Evolutionary conservation across 495 filamentous ascomycete genomes (phyloP).

Genomic region (Xylaria palmicola): DNA sequence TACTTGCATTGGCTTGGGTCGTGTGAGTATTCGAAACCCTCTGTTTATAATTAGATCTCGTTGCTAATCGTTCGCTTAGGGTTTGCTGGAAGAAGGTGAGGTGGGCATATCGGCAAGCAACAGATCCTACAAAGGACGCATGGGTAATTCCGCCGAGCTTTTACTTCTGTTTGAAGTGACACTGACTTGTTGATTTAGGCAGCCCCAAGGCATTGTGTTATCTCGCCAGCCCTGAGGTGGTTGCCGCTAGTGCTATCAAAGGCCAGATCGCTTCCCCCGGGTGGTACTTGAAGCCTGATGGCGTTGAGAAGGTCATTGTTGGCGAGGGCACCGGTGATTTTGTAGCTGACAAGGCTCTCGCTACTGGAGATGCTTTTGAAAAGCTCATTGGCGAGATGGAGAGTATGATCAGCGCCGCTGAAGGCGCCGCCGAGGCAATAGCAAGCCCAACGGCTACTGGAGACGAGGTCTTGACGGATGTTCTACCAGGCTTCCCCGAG

Average conservation of each 20-base stretch:
- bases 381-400: slow-evolving; percentile 68
- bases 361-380: slow-evolving; percentile 65
- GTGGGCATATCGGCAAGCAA: slow-evolving; percentile 82
- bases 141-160: too few relatives aligned
- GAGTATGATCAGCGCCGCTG: too few relatives aligned
- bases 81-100: slow-evolving; percentile 80
- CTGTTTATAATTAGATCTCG: too few relatives aligned
- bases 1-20: slow-evolving; percentile 87
- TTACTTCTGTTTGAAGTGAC: too few relatives aligned
- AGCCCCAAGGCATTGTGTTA: slow-evolving; percentile 44
- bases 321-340: slow-evolving; percentile 69
- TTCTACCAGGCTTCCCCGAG: slow-evolving; percentile 70
- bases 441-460: slow-evolving; percentile 18
- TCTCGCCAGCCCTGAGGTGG: slow-evolving; percentile 85
- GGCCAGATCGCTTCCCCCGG: slow-evolving; percentile 73
- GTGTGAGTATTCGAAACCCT: too few relatives aligned
- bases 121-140: slow-evolving; percentile 85
- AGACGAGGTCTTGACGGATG: slow-evolving; percentile 50
- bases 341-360: slow-evolving; percentile 60
- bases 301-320: slow-evolving; percentile 62
- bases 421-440: slow-evolving; percentile 5
- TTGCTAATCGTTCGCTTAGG: too few relatives aligned
- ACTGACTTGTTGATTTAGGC: too few relatives aligned
- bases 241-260: slow-evolving; percentile 80
- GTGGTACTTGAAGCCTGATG: slow-evolving; percentile 69